These are phyloP conservation scores for Seminavis robusta DNA, from an alignment of 108 stramenopile genomes.

Conservation along the genomic window DNA sequence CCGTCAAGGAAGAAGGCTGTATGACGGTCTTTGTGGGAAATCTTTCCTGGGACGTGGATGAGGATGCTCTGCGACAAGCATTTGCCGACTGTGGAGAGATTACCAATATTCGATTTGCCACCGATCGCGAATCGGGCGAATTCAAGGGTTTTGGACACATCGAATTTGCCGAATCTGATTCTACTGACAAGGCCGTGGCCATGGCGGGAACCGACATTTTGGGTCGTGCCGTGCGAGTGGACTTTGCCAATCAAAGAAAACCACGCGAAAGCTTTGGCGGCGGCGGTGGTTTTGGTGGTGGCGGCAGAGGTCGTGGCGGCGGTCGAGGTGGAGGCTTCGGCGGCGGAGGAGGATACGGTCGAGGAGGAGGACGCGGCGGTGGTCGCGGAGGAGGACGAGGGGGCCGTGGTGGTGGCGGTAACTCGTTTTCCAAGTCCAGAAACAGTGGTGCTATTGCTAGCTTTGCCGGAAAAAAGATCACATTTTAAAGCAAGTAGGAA, in stretches of 20 bases:
- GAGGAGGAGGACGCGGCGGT: slow-evolving; percentile 62
- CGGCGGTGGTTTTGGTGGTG: slow-evolving; percentile 54
- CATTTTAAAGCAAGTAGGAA: no score
- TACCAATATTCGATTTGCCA: slow-evolving; percentile 85
- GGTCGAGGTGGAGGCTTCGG: slow-evolving; percentile 62
- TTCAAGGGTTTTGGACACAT: slow-evolving; percentile 98
- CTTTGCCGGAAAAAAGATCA: slow-evolving; percentile 89
- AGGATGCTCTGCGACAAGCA: slow-evolving; percentile 78
- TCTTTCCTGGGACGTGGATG: slow-evolving; percentile 92
- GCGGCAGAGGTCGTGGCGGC: slow-evolving; percentile 44
- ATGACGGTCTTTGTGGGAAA: slow-evolving; percentile 96
- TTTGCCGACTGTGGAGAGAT: slow-evolving; percentile 94
- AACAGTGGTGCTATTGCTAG: slow-evolving; percentile 71
- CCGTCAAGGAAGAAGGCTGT: slow-evolving; percentile 83
- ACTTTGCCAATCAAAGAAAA: slow-evolving; percentile 73
- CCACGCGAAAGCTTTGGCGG: slow-evolving; percentile 21
- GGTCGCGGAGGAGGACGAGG: slow-evolving; percentile 64
- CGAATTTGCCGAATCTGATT: slow-evolving; percentile 86
- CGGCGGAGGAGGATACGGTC: slow-evolving; percentile 49
- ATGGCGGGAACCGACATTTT: slow-evolving; percentile 84
- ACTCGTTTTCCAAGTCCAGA: slow-evolving; percentile 45
- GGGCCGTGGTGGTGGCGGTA: slow-evolving; percentile 63
- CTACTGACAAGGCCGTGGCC: slow-evolving; percentile 83
- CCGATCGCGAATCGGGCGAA: slow-evolving; percentile 93
- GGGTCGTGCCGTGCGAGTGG: slow-evolving; percentile 90